Base-by-base conservation (phyloP, 2,329 filamentous ascomycete species). In the Alternaria metachromatica region DNA sequence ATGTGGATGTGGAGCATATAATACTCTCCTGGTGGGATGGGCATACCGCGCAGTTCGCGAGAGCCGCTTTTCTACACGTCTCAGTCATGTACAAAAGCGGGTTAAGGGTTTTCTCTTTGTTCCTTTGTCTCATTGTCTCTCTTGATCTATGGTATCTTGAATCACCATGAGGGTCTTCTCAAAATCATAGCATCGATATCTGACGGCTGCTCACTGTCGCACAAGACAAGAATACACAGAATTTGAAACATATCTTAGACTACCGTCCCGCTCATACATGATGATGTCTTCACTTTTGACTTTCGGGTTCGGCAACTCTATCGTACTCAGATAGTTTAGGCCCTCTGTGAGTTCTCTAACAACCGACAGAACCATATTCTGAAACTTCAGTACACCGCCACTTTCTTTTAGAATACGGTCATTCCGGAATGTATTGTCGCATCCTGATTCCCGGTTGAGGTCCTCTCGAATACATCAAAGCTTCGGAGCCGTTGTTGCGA, bases 1-100 rank as follows among this genome's bases (percentile, higher is more conserved):
- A 58, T 60, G 60, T 56, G 48, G 49, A 49, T 25, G 33, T n/a
- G 61, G 62, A 63, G 64, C 65, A 64, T 66, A 66, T 66, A 71
- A 68, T 70, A 71, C 43, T 68, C 60, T 62, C 46, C 62, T 62
- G 44, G 60, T 61, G 50, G 64, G 62, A 64, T 67, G 59, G 55
- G 63, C 55, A 65, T 57, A 66, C 64, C 50, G 57, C 58, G 67
- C 65, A 64, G 51, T 63, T 55, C 50, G 65, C 69, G 58, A 65
- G 58, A 65, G 66, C 62, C 61, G 41, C 61, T 66, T 66, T 61
- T 41, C 13, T 60, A 61, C 46, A 53, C 30, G 23, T 56, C 46
- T 50, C 63, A 65, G 65, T 72, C 68, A 69, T 77, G 75, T 77
- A 77, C 63, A 77, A 76, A 75, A 77, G 67, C 63, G 71, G 69